A percentile compares a stretch with the other conserved stretches of the same genome.
Conservation (phyloP, 805 yeast species). For the Hemisphaericaspora nanyangensis region DNA sequence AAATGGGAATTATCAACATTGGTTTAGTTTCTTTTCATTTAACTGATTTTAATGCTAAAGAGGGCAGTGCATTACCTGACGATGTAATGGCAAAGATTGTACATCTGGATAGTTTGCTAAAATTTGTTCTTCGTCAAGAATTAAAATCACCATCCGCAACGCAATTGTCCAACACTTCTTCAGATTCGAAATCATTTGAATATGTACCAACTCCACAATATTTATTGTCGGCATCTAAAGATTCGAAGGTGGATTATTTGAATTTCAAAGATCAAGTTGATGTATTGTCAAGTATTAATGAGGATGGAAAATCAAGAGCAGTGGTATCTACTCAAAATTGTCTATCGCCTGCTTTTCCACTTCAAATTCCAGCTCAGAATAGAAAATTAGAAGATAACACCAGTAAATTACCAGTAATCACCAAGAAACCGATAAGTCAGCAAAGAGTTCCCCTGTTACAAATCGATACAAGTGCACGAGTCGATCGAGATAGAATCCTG, state of each 20-base stretch:
- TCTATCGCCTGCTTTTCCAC: no score
- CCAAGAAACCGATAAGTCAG: no score
- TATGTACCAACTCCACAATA: conserved; percentile 73
- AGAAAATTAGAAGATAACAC: no score
- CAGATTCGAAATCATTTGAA: conserved; percentile 54
- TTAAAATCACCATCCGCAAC: conserved; percentile 30
- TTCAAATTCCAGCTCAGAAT: not conserved
- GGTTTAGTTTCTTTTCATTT: conserved; percentile 46
- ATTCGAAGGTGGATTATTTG: conserved; percentile 47
- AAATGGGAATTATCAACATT: conserved; percentile 31
- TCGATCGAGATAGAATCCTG: no score
- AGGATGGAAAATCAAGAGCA: no score
- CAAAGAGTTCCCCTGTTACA: conserved; percentile 2
- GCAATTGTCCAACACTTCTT: conserved; percentile 46
- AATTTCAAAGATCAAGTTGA: conserved; percentile 40
- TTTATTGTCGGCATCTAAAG: conserved; percentile 43
- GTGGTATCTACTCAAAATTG: no score
- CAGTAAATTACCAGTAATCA: no score
- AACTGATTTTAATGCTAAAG: conserved; percentile 63
- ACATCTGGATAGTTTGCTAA: conserved; percentile 26
- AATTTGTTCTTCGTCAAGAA: conserved; percentile 31
- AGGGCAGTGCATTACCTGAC: conserved; percentile 57
- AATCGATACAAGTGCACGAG: conserved; percentile 3
- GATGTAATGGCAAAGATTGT: conserved; percentile 37
- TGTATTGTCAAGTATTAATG: not conserved